Base-by-base conservation (phyloP, 2,329 filamentous ascomycete genomes). In the Dactylellina parvicollis region DNA sequence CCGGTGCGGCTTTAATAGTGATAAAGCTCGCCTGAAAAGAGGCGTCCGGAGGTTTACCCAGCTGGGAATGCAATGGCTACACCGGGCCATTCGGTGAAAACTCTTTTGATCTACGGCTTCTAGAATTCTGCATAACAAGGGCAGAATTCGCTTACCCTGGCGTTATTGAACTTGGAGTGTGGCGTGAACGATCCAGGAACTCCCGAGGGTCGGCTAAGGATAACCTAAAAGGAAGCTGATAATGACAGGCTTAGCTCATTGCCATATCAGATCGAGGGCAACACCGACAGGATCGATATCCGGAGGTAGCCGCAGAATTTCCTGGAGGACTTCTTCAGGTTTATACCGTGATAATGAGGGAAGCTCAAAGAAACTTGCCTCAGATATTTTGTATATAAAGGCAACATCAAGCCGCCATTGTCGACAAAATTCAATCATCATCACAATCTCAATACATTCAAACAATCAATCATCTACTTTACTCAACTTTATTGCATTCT, bases 121-220 rank as follows among this genome's bases (percentile, higher is more conserved):
- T 70, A 62, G 65, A 70, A 70, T 47, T 56, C 38, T 46, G 24
- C 28, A 20, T 3, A 12, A 16, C 28, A 47, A 36, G 47, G 12
- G 18, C 49, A 54, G 16, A 55, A 46, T 55, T 70, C 65, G 65
- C 65, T 70, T 61, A 70, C 55, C 62, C 62, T 46, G 30, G 38
- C n/a, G 36, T 16, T 3, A 16, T 36, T 56, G 38, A 50, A 70
- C 56, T 46, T 55, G 49, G 49, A 56, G 40, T 70, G 65, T 70
- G 65, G 49, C 56, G 65, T 70, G 65, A 55, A 55, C n/a, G 32
- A 36, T 24, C 54, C 64, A 69, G 64, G 54, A 55, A 69, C 47
- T 69, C 38, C 64, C 64, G 61, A 69, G 47, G 14, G 26, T 40
- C n/a, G 56, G 65, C 46, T 47, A 16, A 34, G 47, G 28, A 57